Evolutionary conservation across 1,284 basidiomycete genomes (phyloP).

Genomic region (Somion occarium): DNA sequence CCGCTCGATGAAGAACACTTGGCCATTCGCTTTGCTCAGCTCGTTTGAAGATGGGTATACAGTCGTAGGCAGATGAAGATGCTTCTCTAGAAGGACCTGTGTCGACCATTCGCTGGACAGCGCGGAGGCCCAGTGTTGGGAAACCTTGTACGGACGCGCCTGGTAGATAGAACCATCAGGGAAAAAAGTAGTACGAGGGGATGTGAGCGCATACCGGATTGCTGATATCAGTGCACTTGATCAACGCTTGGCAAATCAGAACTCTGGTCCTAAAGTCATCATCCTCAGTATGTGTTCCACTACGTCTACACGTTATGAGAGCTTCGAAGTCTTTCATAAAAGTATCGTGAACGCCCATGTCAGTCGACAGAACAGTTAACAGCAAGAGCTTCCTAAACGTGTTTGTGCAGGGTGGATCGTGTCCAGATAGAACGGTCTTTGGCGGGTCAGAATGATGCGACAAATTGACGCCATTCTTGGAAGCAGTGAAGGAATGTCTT

Average conservation of each 20-base stretch:
- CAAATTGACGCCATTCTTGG: neutral
- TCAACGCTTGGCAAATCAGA: conserved; percentile 83
- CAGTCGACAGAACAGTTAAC: conserved; percentile 83
- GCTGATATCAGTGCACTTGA: conserved; percentile 96
- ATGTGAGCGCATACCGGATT: conserved; percentile 70
- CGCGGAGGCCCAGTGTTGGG: conserved; percentile 86
- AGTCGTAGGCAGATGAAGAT: conserved; percentile 74
- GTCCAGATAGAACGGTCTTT: neutral
- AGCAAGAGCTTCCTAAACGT: conserved; percentile 71
- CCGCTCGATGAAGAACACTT: conserved; percentile 85
- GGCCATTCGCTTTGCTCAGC: conserved; percentile 73
- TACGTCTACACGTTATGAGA: conserved; percentile 25
- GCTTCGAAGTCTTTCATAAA: conserved; percentile 71
- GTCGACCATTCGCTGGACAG: conserved; percentile 86
- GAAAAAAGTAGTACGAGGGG: neutral
- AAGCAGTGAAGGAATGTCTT: neutral
- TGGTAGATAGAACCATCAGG: conserved; percentile 25
- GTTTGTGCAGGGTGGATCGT: neutral
- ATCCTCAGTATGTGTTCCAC: neutral
- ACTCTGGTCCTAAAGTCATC: conserved; percentile 47
- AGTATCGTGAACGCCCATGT: conserved; percentile 85
- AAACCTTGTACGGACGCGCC: conserved; percentile 88
- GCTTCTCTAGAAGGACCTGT: conserved; percentile 78
- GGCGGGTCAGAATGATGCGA: neutral
- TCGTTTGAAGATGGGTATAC: conserved; percentile 61